phyloP scores from a whole-genome alignment of 2,329 filamentous ascomycete genomes.

The Talaromyces sp. region DNA sequence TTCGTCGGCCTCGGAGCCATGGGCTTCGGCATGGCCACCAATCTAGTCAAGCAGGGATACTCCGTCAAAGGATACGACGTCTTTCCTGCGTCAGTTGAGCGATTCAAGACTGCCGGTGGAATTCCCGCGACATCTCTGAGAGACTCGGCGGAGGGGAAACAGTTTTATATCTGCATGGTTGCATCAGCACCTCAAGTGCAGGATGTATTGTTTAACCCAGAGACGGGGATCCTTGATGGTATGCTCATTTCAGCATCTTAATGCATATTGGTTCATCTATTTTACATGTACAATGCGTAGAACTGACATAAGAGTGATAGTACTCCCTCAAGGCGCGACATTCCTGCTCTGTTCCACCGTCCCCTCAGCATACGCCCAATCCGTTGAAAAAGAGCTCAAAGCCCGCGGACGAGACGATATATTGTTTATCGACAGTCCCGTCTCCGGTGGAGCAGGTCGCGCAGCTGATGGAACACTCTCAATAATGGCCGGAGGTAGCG shows the following conservation, averaged over 20 bases:
- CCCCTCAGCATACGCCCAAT: slow-evolving; percentile 62
- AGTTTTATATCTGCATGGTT: slow-evolving; percentile 70
- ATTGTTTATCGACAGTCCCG: slow-evolving; percentile 66
- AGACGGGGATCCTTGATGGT: slow-evolving; percentile 47
- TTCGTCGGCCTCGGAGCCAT: slow-evolving; percentile 77
- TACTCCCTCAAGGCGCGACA: slow-evolving; percentile 56
- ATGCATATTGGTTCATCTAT: neutral
- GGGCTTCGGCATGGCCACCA: slow-evolving; percentile 77
- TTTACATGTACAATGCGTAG: neutral
- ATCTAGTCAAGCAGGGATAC: slow-evolving; percentile 66
- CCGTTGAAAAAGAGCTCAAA: slow-evolving; percentile 56
- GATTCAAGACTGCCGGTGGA: slow-evolving; percentile 62
- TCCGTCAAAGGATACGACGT: slow-evolving; percentile 69
- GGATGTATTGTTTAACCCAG: slow-evolving; percentile 59
- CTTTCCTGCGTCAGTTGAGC: slow-evolving; percentile 62
- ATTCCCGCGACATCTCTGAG: slow-evolving; percentile 56
- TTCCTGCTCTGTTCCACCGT: slow-evolving; percentile 70
- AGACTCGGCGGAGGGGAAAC: slow-evolving; percentile 58
- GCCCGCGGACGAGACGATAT: slow-evolving; percentile 59
- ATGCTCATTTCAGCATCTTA: neutral
- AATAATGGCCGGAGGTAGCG: slow-evolving; percentile 67
- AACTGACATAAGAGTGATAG: slow-evolving; percentile 23
- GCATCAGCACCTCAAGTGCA: slow-evolving; percentile 68
- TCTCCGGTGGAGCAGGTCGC: slow-evolving; percentile 66
- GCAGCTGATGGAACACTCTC: slow-evolving; percentile 69